Evolutionary conservation across 768 basidiomycete species (phyloP).

Genomic region (Pholiota conissans): DNA sequence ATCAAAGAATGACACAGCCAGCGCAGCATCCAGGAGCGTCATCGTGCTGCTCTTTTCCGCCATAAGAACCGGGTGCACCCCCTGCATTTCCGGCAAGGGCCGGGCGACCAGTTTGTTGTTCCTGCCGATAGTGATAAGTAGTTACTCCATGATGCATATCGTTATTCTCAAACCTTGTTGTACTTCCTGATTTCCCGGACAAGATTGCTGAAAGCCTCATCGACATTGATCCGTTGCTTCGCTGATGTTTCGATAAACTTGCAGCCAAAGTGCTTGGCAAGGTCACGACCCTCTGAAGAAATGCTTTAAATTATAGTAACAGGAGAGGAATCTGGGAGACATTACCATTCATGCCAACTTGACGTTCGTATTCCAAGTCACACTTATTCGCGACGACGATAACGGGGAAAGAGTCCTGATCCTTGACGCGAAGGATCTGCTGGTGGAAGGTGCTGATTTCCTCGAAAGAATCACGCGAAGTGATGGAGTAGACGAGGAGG

Average conservation of each 20-base stretch:
- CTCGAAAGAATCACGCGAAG: conserved; percentile 96
- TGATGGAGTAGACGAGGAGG: conserved; percentile 96
- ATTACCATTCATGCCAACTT: conserved; percentile 92
- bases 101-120: conserved; percentile 78
- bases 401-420: conserved; percentile 93
- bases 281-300: conserved; percentile 87
- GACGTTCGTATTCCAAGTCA: conserved; percentile 93
- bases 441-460: conserved; percentile 96
- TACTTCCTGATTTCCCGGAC: conserved; percentile 93
- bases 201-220: conserved; percentile 91
- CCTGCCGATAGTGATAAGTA: conserved; percentile 37
- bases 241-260: conserved; percentile 97
- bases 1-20: conserved; percentile 64
- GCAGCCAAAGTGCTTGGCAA: conserved; percentile 93
- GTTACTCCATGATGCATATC: background rate
- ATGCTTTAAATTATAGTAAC: background rate
- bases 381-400: conserved; percentile 98
- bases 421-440: conserved; percentile 95
- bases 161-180: conserved; percentile 67
- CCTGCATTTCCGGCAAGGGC: conserved; percentile 45
- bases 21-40: conserved; percentile 63
- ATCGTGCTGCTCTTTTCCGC: conserved; percentile 51
- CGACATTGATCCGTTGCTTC: conserved; percentile 95
- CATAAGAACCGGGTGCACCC: conserved; percentile 49
- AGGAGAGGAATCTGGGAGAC: conserved; percentile 5